phyloP scores from a whole-genome alignment of 257 asterid genomes.

The Solanum arcanum region DNA sequence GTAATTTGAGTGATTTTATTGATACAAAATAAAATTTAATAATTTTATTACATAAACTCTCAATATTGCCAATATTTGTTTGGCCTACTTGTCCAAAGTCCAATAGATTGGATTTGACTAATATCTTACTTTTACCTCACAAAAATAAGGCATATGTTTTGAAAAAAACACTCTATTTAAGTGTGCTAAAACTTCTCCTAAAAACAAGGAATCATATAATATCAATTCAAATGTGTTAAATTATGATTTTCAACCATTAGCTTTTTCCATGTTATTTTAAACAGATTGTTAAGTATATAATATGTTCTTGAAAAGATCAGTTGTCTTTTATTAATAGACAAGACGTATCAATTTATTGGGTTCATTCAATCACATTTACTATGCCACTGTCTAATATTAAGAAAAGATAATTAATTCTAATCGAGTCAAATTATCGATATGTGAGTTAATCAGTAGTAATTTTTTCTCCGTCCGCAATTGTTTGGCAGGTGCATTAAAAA shows the following conservation, averaged over 20 bases:
- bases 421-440: not conserved
- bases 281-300: not conserved
- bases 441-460: not conserved
- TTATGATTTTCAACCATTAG: not conserved
- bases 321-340: not conserved
- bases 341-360: not conserved
- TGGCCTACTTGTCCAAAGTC: not conserved
- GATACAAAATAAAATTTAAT: no score
- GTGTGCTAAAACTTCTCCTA: not conserved
- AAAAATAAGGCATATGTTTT: no score
- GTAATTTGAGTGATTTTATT: no score
- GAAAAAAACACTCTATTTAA: no score
- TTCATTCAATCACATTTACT: not conserved
- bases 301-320: not conserved
- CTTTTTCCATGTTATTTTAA: not conserved
- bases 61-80: not conserved
- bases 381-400: not conserved
- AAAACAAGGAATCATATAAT: not conserved
- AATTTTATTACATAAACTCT: no score
- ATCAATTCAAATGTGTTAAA: not conserved
- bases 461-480: fast-evolving
- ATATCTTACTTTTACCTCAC: no score
- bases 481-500: no score
- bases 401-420: not conserved
- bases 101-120: no score